A percentile compares a stretch with the other conserved stretches of the same genome.
These are phyloP conservation scores for Ophiostoma novo-ulmi DNA, from an alignment of 2,329 filamentous ascomycete genomes.

Conservation along the genomic window DNA sequence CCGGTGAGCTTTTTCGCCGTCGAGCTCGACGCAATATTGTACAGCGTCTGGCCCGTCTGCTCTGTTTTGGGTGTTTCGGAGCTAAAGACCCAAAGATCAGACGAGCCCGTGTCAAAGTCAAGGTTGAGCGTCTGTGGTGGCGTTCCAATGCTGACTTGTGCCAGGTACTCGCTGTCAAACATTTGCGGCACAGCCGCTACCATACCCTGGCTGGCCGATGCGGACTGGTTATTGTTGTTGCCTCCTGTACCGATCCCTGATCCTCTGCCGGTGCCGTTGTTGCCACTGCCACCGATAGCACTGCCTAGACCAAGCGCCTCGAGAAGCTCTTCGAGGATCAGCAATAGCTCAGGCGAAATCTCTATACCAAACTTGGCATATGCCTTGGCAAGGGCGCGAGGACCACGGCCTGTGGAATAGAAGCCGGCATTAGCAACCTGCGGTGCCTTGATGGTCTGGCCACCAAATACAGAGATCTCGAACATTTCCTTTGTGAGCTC, in stretches of 20 bases:
- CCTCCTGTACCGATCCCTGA: neutral
- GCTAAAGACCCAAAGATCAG: constrained; percentile 33
- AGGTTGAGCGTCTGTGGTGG: constrained; percentile 15
- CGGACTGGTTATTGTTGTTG: neutral
- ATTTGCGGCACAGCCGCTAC: constrained; percentile 43
- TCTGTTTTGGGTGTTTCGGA: constrained; percentile 33
- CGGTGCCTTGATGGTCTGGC: constrained; percentile 37
- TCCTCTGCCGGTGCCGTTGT: neutral
- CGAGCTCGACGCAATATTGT: constrained; percentile 37
- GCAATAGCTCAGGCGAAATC: constrained; percentile 23
- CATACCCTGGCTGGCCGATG: constrained; percentile 29
- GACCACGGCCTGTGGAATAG: constrained; percentile 30
- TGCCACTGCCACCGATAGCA: neutral
- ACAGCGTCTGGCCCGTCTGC: constrained; percentile 38
- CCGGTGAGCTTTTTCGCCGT: constrained; percentile 35
- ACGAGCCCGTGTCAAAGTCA: constrained; percentile 20
- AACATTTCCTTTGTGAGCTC: constrained; percentile 29
- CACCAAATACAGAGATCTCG: constrained; percentile 37
- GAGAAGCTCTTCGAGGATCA: constrained; percentile 31
- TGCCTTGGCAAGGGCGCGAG: constrained; percentile 33
- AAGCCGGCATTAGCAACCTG: constrained; percentile 40
- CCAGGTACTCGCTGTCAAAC: constrained; percentile 48
- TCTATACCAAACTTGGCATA: constrained; percentile 33
- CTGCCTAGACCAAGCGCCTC: neutral
- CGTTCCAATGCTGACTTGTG: constrained; percentile 46